Evolutionary conservation across 805 yeast genomes (phyloP), one percentile per base, ranked within the genome.

Genomic region (Jamesozyma rosinii): DNA sequence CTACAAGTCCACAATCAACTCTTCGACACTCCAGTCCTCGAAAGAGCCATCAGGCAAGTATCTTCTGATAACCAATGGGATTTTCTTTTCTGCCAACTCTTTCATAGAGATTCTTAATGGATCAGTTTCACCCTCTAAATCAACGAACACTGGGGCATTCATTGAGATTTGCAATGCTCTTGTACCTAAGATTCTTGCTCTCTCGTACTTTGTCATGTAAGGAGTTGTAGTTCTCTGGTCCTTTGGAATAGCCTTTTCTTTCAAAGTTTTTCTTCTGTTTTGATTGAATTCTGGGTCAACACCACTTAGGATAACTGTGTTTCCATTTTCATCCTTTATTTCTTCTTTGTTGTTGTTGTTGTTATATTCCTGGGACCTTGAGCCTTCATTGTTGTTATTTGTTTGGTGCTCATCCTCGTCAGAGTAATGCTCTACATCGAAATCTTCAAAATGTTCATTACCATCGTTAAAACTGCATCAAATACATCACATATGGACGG

Each of bases 1-100:
- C 30, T 67, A 78, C 57, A 72, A 77, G 64, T 92, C 97, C 44
- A 89, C 85, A 60, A 92, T 89, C 59, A 92, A 75, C 68, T 92
- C 98, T 65, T 92, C 97, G 58, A 95, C 92, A 42, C 96, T 95
- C 98, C 98, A 92, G 63, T 92, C 98, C 68, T 92, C 98, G 58
- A 79, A 90, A 42, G 94, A 78, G 5, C 97, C 95, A 62, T 94
- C 98, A 3, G 99, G 98, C 54, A 92, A 74, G 61, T 87, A 94
- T 66, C 99, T 76, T 75, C 99, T 79, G 39, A 92, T 85, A 37
- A 94, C 95, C 56, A 92, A 74, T 1, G 98, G 99, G 44, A 94
- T 88, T 64, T 89, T 92, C 65, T 85, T 80, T 65, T 92, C 97
- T 1, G 95, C 77, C 49, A 92, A 75, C 66, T 92, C 99, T 66